Evolutionary conservation across 108 stramenopile genomes (phyloP), one percentile per base, ranked within the genome.

Genomic region (Cyclotella sp.): DNA sequence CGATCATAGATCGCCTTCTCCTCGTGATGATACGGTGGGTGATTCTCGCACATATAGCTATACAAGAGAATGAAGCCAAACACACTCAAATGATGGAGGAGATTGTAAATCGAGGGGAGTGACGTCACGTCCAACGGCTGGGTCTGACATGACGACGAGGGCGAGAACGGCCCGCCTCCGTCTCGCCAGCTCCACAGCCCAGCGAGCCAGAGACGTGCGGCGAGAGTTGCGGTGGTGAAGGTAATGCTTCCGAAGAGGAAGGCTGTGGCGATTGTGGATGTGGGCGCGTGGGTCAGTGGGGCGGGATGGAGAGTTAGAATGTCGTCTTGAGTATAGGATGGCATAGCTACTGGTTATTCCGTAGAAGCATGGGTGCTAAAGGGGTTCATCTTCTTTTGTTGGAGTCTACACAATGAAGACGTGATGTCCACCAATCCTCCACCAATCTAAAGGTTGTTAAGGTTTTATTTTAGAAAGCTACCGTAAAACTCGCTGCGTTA

Each of bases 1-100:
- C 90, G 84, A 68, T 96, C 91, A 75, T 96, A 96, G 8, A 45
- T 22, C 18, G 63, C 75, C 83, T 93, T 93, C 63, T 87, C 86
- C 29, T 84, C 86, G 68, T 96, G 95, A 8, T 84, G 85, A 79
- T 76, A 88, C 11, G 91, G 91, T 26, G 95, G 95, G 75, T 96
- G 91, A 70, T 92, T 70, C 76, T 96, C 95, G 66, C 91, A 91
- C 24, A 93, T 74, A 76, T 93, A 96, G 53, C 89, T 90, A 58
- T 91, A 92, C 55, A 91, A 85, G 8, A 96, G 68, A 55, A 96
- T 90, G 40, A 90, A 51, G 16, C 91, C 95, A 71, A 96, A 87
- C 14, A 89, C 69, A 10, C 91, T 79, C 15, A 45, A 85, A 61
- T 95, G 85, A 59, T 79, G 70, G n/a, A 95, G 81, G 14, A 95